Base-by-base conservation (phyloP, 179 eudicot species). In the Drosera spatulata region DNA sequence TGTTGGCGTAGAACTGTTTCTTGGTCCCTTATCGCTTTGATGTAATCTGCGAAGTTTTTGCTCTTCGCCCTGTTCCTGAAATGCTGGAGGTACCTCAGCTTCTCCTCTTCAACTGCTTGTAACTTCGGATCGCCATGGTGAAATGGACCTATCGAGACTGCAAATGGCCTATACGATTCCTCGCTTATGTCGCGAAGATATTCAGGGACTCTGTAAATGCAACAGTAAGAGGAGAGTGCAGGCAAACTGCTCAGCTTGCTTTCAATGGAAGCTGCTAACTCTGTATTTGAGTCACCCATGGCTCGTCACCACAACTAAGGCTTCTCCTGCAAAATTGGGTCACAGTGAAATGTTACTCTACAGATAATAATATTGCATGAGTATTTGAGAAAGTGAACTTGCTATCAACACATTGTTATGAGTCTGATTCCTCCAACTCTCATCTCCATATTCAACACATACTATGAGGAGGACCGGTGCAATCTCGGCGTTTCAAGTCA, bases 121-220 rank as follows among this genome's bases (percentile, higher is more conserved):
- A 71, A 54, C 7, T 52, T 63, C 43, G 42, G 51, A 40, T 50
- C 55, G 39, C 67, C 68, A 58, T 68, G 75, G 55, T 80, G 77
- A 43, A 71, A 66, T 3, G 81, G 84, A 54, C 84, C 81, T 10
- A 80, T 65, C 11, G 81, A 74, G 61, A 80, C 60, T 2, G 74
- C 50, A 15, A 56, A 48, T 50, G 84, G 84, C n/a, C 58, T 61
- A 65, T 68, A 80, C 12, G 78, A 73, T 58, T 69, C 68, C 69
- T 69, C 66, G 48, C 61, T 65, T n/a, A 68, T 56, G 55, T 62
- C 61, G 39, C 80, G 76, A 10, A 76, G 70, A 60, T 72, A 61
- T 60, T 71, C 66, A 0, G 84, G 77, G 13, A 79, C 65, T 71
- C 63, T 60, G 58, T 76, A 76, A 46, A 79, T 79, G 62, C 80